Conservation (phyloP, 1,284 basidiomycete species). For the Taiwanofungus camphoratus region DNA sequence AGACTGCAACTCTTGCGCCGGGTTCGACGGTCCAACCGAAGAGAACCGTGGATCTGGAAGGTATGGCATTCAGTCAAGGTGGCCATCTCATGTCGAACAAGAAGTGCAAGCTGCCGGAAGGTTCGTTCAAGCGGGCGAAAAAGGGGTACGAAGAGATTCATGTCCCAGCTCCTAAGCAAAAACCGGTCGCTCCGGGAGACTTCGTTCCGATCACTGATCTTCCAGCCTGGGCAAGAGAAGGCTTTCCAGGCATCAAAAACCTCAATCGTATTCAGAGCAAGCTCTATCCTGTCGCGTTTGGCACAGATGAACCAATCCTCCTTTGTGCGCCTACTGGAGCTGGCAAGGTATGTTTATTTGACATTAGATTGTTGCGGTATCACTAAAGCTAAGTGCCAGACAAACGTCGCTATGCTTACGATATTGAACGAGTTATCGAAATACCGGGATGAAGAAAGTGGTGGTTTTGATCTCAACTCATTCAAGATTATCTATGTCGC, state of each 20-base stretch:
- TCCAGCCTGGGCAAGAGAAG: slow-evolving; percentile 84
- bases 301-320: slow-evolving; percentile 90
- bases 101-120: slow-evolving; percentile 95
- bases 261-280: slow-evolving; percentile 95
- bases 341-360: slow-evolving; percentile 70
- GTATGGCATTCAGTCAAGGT: slow-evolving; percentile 94
- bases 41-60: slow-evolving; percentile 84
- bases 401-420: slow-evolving; percentile 96
- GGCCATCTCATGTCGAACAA: slow-evolving; percentile 98
- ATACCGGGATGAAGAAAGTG: slow-evolving; percentile 78
- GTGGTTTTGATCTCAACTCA: slow-evolving; percentile 80
- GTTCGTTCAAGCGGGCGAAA: slow-evolving; percentile 94
- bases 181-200: slow-evolving; percentile 62
- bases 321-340: slow-evolving; percentile 98
- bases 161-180: slow-evolving; percentile 89
- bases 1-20: slow-evolving; percentile 85
- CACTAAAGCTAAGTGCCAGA: slow-evolving; percentile 49
- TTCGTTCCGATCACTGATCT: slow-evolving; percentile 72
- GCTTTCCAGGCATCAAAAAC: slow-evolving; percentile 74
- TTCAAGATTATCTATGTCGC: slow-evolving; percentile 99
- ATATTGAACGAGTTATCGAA: slow-evolving; percentile 87
- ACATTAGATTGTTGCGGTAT: slow-evolving; percentile 5
- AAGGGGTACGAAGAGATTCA: slow-evolving; percentile 99
- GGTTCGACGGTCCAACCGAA: slow-evolving; percentile 88
- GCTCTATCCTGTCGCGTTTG: slow-evolving; percentile 90